These are phyloP conservation scores for Crassisporium funariophilum DNA, from an alignment of 768 basidiomycete genomes.

Conservation along the genomic window DNA sequence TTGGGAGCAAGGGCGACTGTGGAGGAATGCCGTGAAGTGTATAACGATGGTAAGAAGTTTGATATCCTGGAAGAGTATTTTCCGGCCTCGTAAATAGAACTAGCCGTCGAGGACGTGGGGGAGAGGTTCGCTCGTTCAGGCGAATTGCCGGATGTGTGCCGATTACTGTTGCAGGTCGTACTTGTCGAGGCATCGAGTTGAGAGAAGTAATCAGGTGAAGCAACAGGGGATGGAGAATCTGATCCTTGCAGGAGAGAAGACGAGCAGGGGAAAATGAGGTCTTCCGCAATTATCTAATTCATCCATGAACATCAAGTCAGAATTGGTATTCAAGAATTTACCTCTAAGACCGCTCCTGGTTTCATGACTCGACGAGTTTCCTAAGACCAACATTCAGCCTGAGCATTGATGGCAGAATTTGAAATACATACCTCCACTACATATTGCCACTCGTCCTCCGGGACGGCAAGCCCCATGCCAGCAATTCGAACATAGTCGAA, in stretches of 20 bases:
- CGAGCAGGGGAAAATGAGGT: slow-evolving; percentile 67
- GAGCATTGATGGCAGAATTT: background rate
- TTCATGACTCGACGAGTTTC: slow-evolving; percentile 69
- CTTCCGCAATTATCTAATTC: slow-evolving; percentile 71
- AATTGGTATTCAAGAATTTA: slow-evolving; percentile 28
- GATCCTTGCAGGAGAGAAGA: slow-evolving; percentile 22
- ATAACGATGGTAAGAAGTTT: background rate
- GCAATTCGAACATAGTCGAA: slow-evolving; percentile 72
- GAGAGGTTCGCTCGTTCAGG: background rate
- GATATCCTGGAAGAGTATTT: slow-evolving; percentile 1
- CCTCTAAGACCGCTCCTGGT: slow-evolving; percentile 66
- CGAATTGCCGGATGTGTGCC: slow-evolving; percentile 2
- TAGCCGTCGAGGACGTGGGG: background rate
- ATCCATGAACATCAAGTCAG: background rate
- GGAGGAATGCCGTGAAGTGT: slow-evolving; percentile 3
- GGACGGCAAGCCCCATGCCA: slow-evolving; percentile 66
- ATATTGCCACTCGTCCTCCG: slow-evolving; percentile 76
- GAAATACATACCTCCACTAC: slow-evolving; percentile 57
- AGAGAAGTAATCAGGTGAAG: slow-evolving; percentile 21
- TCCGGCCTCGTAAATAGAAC: background rate
- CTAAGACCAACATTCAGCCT: slow-evolving; percentile 33
- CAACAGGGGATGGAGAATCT: slow-evolving; percentile 19
- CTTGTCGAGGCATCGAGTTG: too few relatives aligned
- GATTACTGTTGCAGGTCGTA: too few relatives aligned
- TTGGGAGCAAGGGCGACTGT: slow-evolving; percentile 1